These are phyloP conservation scores for Onygenales sp. DNA, from an alignment of 2,329 filamentous ascomycete genomes.

Conservation along the genomic window DNA sequence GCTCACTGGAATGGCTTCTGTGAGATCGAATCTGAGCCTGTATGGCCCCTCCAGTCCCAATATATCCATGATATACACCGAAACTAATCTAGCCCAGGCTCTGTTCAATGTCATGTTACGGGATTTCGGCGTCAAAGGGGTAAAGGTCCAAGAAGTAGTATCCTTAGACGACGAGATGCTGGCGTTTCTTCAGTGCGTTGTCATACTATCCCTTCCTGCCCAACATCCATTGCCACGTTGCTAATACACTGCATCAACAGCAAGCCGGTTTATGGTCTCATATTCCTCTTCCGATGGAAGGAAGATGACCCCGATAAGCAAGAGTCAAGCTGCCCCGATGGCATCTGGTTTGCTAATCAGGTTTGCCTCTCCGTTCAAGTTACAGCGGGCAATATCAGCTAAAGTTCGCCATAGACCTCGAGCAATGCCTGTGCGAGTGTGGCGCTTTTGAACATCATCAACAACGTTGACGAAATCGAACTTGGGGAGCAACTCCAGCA, in stretches of 20 bases:
- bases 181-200: conserved; percentile 48
- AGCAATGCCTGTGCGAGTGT: conserved; percentile 87
- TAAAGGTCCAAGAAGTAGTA: conserved; percentile 40
- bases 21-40: conserved; percentile 85
- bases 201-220: not conserved
- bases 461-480: conserved; percentile 61
- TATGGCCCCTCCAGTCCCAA: conserved; percentile 30
- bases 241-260: conserved; percentile 30
- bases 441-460: conserved; percentile 83
- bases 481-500: conserved; percentile 60
- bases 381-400: not conserved
- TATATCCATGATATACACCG: not conserved
- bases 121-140: conserved; percentile 59
- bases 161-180: conserved; percentile 57
- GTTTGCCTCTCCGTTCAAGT: conserved; percentile 31
- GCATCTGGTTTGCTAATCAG: conserved; percentile 93
- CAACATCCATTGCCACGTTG: not conserved
- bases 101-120: conserved; percentile 80
- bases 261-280: conserved; percentile 70
- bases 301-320: conserved; percentile 45
- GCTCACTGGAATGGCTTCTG: conserved; percentile 38
- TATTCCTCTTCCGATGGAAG: conserved; percentile 74
- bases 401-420: conserved; percentile 48
- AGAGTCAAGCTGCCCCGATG: conserved; percentile 47
- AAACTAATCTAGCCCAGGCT: conserved; percentile 40